phyloP scores from a whole-genome alignment of 2,329 filamentous ascomycete genomes.

The Aspergillus hiratsukae region DNA sequence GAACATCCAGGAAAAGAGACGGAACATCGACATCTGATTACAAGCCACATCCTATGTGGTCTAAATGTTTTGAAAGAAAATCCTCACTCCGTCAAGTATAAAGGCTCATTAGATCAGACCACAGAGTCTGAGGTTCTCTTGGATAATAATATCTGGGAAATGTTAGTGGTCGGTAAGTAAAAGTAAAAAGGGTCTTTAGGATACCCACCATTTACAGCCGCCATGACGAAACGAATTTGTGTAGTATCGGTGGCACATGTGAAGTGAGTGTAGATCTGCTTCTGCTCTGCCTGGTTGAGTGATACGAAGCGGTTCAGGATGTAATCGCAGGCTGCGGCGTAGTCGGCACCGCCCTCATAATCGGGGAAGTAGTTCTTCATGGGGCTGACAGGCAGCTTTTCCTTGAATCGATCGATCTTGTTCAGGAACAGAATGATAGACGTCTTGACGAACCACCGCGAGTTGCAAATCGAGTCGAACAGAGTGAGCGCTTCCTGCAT shows the following conservation, averaged over 20 bases:
- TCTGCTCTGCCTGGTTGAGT: constrained; percentile 97
- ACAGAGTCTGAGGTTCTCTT: constrained; percentile 96
- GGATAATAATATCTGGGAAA: constrained; percentile 91
- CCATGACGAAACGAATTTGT: constrained; percentile 99
- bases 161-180: constrained; percentile 9
- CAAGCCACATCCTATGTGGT: constrained; percentile 30
- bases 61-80: constrained; percentile 24
- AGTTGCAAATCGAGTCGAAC: constrained; percentile 70
- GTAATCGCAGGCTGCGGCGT: constrained; percentile 93
- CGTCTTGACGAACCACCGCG: constrained; percentile 67
- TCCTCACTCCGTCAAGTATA: constrained; percentile 21
- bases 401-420: constrained; percentile 72
- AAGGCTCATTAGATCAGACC: constrained; percentile 75
- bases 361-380: constrained; percentile 75
- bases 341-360: constrained; percentile 89
- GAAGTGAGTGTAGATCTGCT: constrained; percentile 99
- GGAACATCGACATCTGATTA: constrained; percentile 23
- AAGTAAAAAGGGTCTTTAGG: background rate
- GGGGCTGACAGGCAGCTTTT: constrained; percentile 67
- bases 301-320: constrained; percentile 98
- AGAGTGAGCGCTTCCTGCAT: constrained; percentile 69
- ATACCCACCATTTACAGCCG: constrained; percentile 87
- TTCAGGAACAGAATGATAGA: constrained; percentile 70
- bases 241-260: constrained; percentile 98
- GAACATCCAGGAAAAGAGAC: constrained; percentile 13